Evolutionary conservation across 768 basidiomycete genomes (phyloP).

Genomic region (Hypholoma sublateritium): DNA sequence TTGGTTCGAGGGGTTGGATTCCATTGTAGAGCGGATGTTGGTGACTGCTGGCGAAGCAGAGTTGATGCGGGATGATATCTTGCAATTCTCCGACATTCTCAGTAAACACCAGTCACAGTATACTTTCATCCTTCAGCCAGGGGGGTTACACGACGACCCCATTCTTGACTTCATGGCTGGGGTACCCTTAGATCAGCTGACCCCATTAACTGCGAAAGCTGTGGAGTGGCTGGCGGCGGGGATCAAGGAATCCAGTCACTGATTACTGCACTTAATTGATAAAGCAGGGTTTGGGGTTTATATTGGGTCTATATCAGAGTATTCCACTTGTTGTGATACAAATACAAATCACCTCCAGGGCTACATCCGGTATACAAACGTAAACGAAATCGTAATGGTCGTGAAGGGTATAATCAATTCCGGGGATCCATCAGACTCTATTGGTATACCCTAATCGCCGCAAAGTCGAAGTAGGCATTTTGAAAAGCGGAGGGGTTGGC

Average conservation of each 20-base stretch:
- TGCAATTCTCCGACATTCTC: constrained; percentile 12
- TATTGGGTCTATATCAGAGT: neutral
- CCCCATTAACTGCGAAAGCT: constrained; percentile 4
- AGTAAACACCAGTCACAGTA: constrained; percentile 4
- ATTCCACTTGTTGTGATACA: neutral
- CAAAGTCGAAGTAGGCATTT: constrained; percentile 67
- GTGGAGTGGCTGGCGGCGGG: constrained; percentile 13
- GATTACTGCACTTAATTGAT: neutral
- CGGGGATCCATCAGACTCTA: neutral
- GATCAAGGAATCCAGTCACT: neutral
- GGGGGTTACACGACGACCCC: constrained; percentile 15
- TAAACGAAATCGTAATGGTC: no score
- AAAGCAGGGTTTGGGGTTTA: no score
- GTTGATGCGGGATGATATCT: constrained; percentile 23
- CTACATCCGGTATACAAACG: neutral
- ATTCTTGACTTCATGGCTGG: constrained; percentile 9
- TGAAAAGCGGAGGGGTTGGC: constrained; percentile 59
- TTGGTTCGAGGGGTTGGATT: constrained; percentile 26
- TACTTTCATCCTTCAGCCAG: constrained; percentile 9
- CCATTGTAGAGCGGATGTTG: constrained; percentile 20
- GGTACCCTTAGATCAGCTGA: neutral
- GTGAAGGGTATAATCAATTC: no score
- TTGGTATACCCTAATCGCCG: constrained; percentile 42
- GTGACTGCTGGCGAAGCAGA: constrained; percentile 26
- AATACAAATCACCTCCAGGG: neutral